phyloP scores from a whole-genome alignment of 768 basidiomycete species.

The Mycena galopus region DNA sequence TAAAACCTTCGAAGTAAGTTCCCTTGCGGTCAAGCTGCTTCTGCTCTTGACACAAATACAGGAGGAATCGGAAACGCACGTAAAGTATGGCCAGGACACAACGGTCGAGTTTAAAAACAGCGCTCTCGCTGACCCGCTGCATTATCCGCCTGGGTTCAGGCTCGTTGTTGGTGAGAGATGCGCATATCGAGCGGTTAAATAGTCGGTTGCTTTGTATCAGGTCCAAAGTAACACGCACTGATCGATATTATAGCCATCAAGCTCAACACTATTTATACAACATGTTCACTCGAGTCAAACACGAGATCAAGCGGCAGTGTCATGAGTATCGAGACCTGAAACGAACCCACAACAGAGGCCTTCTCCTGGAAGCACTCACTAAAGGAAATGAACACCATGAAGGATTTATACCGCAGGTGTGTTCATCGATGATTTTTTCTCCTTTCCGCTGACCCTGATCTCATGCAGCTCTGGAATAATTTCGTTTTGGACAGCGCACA shows the following conservation, averaged over 20 bases:
- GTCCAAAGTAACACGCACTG: neutral
- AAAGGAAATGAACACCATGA: neutral
- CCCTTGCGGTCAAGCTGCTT: neutral
- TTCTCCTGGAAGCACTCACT: neutral
- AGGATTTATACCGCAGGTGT: constrained; percentile 7
- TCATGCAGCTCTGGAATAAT: constrained; percentile 10
- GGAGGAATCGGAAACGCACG: constrained; percentile 7
- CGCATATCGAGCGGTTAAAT: constrained; percentile 7
- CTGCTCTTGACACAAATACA: neutral
- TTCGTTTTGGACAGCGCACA: constrained; percentile 1
- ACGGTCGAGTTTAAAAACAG: constrained; percentile 4
- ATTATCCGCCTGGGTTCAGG: constrained; percentile 26
- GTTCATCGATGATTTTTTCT: neutral
- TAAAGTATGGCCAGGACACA: constrained; percentile 9
- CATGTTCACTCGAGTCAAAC: constrained; percentile 11
- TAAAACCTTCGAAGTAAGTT: constrained; percentile 12
- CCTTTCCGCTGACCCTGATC: neutral
- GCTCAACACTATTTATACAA: constrained; percentile 23
- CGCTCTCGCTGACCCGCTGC: neutral
- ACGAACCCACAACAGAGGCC: neutral
- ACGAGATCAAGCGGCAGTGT: constrained; percentile 13
- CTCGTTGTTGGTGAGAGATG: constrained; percentile 26
- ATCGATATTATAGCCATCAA: constrained; percentile 18
- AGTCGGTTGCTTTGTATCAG: constrained; percentile 2
- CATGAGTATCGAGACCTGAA: neutral